Evolutionary conservation across 306 rosid species (phyloP), one percentile per base, ranked within the genome.

Genomic region (Lathyrus aphaca): DNA sequence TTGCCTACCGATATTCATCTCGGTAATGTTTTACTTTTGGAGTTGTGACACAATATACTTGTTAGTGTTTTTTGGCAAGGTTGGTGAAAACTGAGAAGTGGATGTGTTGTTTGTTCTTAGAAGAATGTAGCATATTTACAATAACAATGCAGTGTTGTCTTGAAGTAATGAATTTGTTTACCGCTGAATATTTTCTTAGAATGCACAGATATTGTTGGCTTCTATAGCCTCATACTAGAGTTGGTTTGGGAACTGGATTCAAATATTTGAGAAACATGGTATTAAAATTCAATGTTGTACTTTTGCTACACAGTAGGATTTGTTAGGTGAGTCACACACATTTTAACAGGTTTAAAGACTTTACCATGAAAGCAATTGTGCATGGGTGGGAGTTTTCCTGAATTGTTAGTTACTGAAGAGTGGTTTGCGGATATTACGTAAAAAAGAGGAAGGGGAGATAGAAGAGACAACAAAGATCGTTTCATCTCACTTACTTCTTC

Each of bases 1-100:
- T 84, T 84, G 86, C 97, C 97, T 37, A 74, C 95, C 48, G 98
- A 90, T 77, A 75, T 90, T 51, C 98, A 90, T 77, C 86, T 90
- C 4, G 97, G 98, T 93, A 88, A 77, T 71, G 39, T 58, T 64
- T 44, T 70, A 11, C 14, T 1, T 53, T 66, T 42, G 30, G 2
- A 8, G 50, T 23, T 51, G 11, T 61, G 1, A 40, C 21, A 19
- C 57, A 63, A 39, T 32, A 57, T 50, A 12, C 25, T 67, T 74
- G 29, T 71, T 69, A 53, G 17, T 66, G 62, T 21, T 53, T 0
- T 21, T 39, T 69, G 38, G 14, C 0, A 10, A 43, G 69, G 51
- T 30, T 61, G 18, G 18, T 18, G 25, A 17, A 53, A 74, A 53
- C 16, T 64, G n/a, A 40, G 66, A 15, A 40, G 71, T 58, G n/a